Evolutionary conservation across 257 asterid genomes (phyloP).

Genomic region (Jacaranda mimosifolia): DNA sequence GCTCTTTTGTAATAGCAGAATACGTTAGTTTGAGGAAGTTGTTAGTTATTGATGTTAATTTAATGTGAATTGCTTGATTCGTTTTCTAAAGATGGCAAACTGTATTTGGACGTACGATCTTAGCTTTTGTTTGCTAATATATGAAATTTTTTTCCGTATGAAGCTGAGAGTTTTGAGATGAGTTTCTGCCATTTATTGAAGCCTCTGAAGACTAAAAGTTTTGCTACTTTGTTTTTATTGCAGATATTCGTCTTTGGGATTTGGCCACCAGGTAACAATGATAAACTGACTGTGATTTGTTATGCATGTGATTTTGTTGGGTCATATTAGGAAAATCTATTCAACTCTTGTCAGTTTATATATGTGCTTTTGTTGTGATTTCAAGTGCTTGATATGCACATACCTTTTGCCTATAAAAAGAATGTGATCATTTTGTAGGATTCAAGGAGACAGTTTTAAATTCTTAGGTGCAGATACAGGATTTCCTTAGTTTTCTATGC

Average conservation of each 20-base stretch:
- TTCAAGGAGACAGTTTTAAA: conserved; percentile 9
- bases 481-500: background rate
- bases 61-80: conserved; percentile 14
- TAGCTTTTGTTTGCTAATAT: background rate
- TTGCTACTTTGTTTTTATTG: conserved; percentile 32
- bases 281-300: conserved; percentile 32
- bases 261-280: conserved; percentile 74
- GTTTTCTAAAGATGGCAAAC: background rate
- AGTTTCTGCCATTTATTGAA: conserved; percentile 27
- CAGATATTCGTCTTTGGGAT: conserved; percentile 99
- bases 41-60: conserved; percentile 10
- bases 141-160: background rate
- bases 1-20: conserved; percentile 4
- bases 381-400: background rate
- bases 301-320: conserved; percentile 2
- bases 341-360: background rate
- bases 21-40: background rate
- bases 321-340: background rate
- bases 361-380: background rate
- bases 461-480: background rate
- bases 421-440: conserved; percentile 1
- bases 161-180: conserved; percentile 10
- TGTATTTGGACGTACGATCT: background rate
- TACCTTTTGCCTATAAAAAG: background rate
- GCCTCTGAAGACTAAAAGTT: conserved; percentile 20